A percentile compares a stretch with the other conserved stretches of the same genome.
Conservation (phyloP, 1,284 basidiomycete species). For the Anthracocystis setariae region DNA sequence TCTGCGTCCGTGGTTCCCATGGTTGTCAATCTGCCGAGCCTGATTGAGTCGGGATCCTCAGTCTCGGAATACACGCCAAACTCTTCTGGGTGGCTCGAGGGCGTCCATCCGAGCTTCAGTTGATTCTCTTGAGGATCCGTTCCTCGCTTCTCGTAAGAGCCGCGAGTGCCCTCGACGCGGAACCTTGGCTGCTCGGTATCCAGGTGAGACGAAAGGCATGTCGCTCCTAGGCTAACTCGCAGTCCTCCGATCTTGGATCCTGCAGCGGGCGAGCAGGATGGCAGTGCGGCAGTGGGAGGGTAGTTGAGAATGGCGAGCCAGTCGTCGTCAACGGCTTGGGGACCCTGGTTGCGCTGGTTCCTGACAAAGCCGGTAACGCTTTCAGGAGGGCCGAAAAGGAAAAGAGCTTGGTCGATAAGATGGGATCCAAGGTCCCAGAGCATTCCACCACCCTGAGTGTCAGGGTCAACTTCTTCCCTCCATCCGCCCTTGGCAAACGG, state of each 20-base stretch:
- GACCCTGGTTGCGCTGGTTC: slow-evolving; percentile 57
- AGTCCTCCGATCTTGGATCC: slow-evolving; percentile 58
- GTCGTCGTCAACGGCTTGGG: slow-evolving; percentile 61
- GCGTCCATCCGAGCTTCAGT: slow-evolving; percentile 62
- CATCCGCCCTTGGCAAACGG: slow-evolving; percentile 64
- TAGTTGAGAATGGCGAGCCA: slow-evolving; percentile 62
- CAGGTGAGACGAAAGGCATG: slow-evolving; percentile 59
- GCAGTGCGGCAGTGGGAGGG: slow-evolving; percentile 45
- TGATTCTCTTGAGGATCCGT: slow-evolving; percentile 66
- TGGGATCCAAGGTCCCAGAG: slow-evolving; percentile 65
- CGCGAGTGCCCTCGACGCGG: slow-evolving; percentile 58
- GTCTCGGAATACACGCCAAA: slow-evolving; percentile 60
- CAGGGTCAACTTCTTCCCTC: slow-evolving; percentile 61
- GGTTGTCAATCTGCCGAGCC: slow-evolving; percentile 58
- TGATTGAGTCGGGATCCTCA: slow-evolving; percentile 43
- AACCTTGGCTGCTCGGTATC: slow-evolving; percentile 62
- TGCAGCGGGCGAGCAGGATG: slow-evolving; percentile 46
- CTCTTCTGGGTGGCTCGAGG: slow-evolving; percentile 49
- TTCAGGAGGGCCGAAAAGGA: slow-evolving; percentile 62
- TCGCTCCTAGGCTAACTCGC: slow-evolving; percentile 54
- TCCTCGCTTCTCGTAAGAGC: slow-evolving; percentile 62
- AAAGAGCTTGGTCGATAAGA: slow-evolving; percentile 62
- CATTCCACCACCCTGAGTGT: slow-evolving; percentile 61
- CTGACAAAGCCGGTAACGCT: slow-evolving; percentile 56
- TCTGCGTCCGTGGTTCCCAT: slow-evolving; percentile 28